Percentiles rank a stretch among this genome's conserved stretches.
These are phyloP conservation scores for Hibiscus trionum DNA, from an alignment of 345 rosid genomes.

Conservation along the genomic window DNA sequence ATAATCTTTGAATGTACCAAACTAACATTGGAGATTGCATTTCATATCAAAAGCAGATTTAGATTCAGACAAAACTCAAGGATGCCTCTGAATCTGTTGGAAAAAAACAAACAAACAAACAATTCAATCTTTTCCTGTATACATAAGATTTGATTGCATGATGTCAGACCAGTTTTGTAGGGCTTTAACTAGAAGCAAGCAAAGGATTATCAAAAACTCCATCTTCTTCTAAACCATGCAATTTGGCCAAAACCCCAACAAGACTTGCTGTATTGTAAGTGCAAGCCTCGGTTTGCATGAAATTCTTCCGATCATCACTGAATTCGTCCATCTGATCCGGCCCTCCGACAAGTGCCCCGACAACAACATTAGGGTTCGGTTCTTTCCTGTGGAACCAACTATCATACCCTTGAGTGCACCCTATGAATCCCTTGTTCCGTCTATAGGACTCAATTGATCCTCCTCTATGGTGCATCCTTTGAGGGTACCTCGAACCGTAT, in stretches of 20 bases:
- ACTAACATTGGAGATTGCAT: neutral
- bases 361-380: slow-evolving; percentile 42
- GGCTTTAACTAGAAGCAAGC: too few relatives aligned
- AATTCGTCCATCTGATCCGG: slow-evolving; percentile 42
- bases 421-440: slow-evolving; percentile 40
- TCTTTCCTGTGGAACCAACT: slow-evolving; percentile 25
- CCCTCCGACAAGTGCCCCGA: slow-evolving; percentile 63
- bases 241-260: slow-evolving; percentile 46
- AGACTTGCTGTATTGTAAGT: slow-evolving; percentile 51
- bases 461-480: slow-evolving; percentile 61
- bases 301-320: slow-evolving; percentile 37
- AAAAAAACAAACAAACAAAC: neutral
- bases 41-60: neutral
- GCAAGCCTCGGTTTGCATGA: slow-evolving; percentile 51
- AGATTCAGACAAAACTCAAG: too few relatives aligned
- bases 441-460: slow-evolving; percentile 44
- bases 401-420: slow-evolving; percentile 66
- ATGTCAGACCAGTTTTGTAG: neutral
- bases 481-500: slow-evolving; percentile 40
- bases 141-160: neutral
- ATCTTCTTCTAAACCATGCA: slow-evolving; percentile 4
- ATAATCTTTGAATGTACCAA: neutral
- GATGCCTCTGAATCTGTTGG: neutral
- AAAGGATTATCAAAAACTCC: too few relatives aligned
- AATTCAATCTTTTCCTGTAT: neutral